Evolutionary conservation across 306 rosid genomes (phyloP).

Genomic region (Cucumis cinereus): DNA sequence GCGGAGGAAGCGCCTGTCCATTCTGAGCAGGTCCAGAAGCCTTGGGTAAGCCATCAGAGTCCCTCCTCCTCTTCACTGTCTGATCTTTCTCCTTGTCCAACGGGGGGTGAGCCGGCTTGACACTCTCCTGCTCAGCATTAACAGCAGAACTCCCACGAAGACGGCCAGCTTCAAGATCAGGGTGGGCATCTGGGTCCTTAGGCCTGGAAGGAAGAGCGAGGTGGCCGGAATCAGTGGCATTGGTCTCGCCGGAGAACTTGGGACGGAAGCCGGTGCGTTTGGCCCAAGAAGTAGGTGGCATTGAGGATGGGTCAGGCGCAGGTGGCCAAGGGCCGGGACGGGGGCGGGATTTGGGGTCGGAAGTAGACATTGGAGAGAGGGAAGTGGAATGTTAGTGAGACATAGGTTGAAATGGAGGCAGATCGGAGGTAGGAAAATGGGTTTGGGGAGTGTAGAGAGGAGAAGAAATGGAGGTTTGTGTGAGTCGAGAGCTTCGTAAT

Average conservation of each 20-base stretch:
- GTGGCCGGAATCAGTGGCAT: slow-evolving; percentile 54
- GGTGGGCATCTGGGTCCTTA: slow-evolving; percentile 17
- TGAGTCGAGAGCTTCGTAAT: background rate
- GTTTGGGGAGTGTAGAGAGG: background rate
- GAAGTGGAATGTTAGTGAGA: slow-evolving; percentile 5
- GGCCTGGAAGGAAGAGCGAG: slow-evolving; percentile 27
- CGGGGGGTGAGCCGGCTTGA: slow-evolving; percentile 14
- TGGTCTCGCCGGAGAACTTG: slow-evolving; percentile 88
- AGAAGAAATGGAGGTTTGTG: background rate
- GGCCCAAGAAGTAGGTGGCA: slow-evolving; percentile 94
- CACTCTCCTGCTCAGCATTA: slow-evolving; percentile 33
- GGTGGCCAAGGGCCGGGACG: slow-evolving; percentile 92
- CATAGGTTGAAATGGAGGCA: slow-evolving; percentile 23
- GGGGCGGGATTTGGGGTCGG: slow-evolving; percentile 50
- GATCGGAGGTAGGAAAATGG: slow-evolving; percentile 24
- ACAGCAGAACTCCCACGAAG: slow-evolving; percentile 3
- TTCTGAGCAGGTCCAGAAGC: slow-evolving; percentile 22
- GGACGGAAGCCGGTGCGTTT: slow-evolving; percentile 82
- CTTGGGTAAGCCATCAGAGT: slow-evolving; percentile 54
- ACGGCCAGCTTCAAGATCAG: slow-evolving; percentile 62
- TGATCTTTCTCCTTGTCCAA: slow-evolving; percentile 23
- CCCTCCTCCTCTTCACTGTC: slow-evolving; percentile 49
- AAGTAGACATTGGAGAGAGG: slow-evolving; percentile 32
- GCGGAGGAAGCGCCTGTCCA: slow-evolving; percentile 24
- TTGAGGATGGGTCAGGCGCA: slow-evolving; percentile 31